Conservation (phyloP, 139 green algal species). For the Tetraselmis chui region DNA sequence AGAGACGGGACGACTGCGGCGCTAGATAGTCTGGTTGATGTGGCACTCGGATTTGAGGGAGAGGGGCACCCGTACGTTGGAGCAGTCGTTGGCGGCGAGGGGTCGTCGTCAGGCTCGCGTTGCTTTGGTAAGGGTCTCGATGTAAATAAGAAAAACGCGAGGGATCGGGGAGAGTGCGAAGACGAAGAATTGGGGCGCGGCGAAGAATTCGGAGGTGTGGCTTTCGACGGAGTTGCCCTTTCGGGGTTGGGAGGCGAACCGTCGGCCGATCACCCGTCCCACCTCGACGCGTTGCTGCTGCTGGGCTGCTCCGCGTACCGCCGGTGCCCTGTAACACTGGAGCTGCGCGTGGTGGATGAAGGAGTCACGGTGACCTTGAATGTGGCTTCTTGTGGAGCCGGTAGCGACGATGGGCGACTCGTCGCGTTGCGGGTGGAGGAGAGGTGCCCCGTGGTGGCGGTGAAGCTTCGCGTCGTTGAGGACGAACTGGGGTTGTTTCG, state of each 20-base stretch:
- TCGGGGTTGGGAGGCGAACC: not conserved
- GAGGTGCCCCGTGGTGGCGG: not conserved
- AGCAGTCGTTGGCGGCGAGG: not conserved
- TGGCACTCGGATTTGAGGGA: not conserved
- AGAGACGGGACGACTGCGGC: not conserved
- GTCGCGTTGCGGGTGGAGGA: not conserved
- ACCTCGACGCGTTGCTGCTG: not conserved
- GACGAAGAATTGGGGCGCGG: no score
- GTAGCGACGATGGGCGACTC: not conserved
- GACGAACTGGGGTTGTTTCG: not conserved
- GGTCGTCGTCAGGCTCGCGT: no score
- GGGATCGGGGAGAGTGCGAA: no score
- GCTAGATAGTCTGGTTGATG: not conserved
- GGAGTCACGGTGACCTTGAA: not conserved
- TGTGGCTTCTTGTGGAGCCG: not conserved
- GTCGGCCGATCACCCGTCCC: not conserved
- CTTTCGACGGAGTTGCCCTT: not conserved
- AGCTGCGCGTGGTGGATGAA: not conserved
- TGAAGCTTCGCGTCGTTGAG: not conserved
- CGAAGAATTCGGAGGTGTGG: no score
- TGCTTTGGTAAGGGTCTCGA: no score
- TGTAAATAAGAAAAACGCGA: no score
- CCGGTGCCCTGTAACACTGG: not conserved
- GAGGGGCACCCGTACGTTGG: no score
- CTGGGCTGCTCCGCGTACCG: not conserved